A percentile compares a stretch with the other conserved stretches of the same genome.
phyloP scores from a whole-genome alignment of 768 basidiomycete species.

The Tephrocybe sp. region DNA sequence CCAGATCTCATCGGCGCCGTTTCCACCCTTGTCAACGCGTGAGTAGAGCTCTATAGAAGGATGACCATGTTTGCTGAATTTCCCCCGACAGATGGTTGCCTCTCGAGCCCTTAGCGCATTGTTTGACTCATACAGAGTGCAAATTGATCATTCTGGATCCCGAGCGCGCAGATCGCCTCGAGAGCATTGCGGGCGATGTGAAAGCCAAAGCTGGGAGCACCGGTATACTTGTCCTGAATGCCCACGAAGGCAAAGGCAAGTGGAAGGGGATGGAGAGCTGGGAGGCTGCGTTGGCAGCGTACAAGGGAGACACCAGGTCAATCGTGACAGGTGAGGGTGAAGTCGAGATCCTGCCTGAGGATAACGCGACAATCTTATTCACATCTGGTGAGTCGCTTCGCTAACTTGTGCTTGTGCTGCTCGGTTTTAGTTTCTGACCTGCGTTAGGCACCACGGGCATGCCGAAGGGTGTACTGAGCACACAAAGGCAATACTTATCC shows the following conservation, averaged over 20 bases:
- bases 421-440: not conserved
- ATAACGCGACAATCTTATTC: conserved; percentile 49
- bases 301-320: conserved; percentile 25
- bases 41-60: conserved; percentile 8
- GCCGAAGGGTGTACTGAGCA: conserved; percentile 49
- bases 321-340: conserved; percentile 27
- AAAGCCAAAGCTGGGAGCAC: conserved; percentile 25
- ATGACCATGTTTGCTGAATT: not conserved
- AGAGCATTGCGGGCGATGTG: conserved; percentile 24
- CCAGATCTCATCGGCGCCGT: conserved; percentile 48
- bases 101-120: conserved; percentile 37
- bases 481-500: conserved; percentile 46
- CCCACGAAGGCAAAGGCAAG: conserved; percentile 35
- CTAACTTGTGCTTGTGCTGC: no score
- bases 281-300: conserved; percentile 30
- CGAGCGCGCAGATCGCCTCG: conserved; percentile 41
- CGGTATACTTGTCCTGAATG: conserved; percentile 35
- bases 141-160: conserved; percentile 44
- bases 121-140: conserved; percentile 39
- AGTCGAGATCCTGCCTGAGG: conserved; percentile 37
- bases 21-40: conserved; percentile 46
- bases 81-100: conserved; percentile 35
- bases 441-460: conserved; percentile 28
- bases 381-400: conserved; percentile 39
- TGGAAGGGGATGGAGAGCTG: conserved; percentile 42